Conservation (phyloP, 176 grass and related monocot species). For the Echinochloa phyllopogon region DNA sequence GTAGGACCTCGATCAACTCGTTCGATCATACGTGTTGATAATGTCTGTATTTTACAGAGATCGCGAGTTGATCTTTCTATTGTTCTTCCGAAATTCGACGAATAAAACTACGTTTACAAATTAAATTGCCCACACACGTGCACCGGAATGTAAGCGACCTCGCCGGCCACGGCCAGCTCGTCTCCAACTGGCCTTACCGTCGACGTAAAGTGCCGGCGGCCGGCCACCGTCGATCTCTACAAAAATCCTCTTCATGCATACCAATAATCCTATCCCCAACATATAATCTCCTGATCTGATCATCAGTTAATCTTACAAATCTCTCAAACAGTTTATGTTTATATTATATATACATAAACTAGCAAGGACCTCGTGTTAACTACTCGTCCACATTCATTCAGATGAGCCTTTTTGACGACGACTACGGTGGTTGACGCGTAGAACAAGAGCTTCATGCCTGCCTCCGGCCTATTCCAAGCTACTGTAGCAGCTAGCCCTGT, state of each 20-base stretch:
- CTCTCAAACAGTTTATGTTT: neutral
- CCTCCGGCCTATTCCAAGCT: neutral
- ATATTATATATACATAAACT: neutral
- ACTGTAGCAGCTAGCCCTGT: neutral
- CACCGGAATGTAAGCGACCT: conserved; percentile 25
- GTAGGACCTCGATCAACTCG: no score
- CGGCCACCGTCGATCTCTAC: neutral
- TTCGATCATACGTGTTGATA: no score
- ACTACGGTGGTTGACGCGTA: conserved; percentile 30
- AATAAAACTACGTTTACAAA: neutral
- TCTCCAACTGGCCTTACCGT: conserved; percentile 30
- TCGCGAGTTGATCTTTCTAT: no score
- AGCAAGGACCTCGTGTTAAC: neutral
- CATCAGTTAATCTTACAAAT: conserved; percentile 8
- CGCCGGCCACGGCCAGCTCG: conserved; percentile 23
- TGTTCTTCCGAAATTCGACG: no score
- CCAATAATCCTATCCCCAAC: neutral
- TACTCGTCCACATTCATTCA: neutral
- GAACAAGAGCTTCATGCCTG: conserved; percentile 5
- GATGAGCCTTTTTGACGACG: neutral
- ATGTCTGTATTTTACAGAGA: no score
- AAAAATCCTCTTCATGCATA: neutral
- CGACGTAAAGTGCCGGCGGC: conserved; percentile 48
- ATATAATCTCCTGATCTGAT: neutral
- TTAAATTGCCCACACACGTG: neutral